Evolutionary conservation across 2,329 filamentous ascomycete genomes (phyloP), one percentile per base, ranked within the genome.

Genomic region (Cercospora sojina): DNA sequence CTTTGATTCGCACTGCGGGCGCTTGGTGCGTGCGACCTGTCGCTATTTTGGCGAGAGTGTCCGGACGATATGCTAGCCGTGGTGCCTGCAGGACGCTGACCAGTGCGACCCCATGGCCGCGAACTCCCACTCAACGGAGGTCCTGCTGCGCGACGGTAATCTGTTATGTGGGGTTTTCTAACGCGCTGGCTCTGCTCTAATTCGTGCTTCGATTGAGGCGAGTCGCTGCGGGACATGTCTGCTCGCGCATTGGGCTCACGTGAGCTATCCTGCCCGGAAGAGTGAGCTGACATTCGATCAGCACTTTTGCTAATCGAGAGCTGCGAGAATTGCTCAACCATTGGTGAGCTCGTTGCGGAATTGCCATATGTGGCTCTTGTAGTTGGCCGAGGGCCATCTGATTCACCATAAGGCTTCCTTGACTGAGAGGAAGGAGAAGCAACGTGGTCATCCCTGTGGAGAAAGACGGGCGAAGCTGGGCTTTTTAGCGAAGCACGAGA

Each of bases 31-130:
- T 62, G 60, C 35, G 60, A 43, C 27, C 67, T 69, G 29, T 70
- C 65, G 49, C 70, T 72, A 58, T 57, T 67, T 18, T 63, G 62
- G 5, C 70, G 67, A 13, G 72, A 73, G 58, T 74, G 72, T 18
- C 60, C 64, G 25, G 61, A 58, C 7, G 70, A 67, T 20, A 67
- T 66, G 55, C 62, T 66, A n/a, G 55, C 35, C 23, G 49, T 62
- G n/a, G 67, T 65, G 10, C 41, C 64, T 13, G 58, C 57, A 38
- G 55, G 38, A 43, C 59, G 66, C 51, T 64, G 47, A 10, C 60
- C 60, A 31, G 47, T 62, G 7, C 64, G 59, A 23, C 38, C 58
- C 65, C 65, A 64, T 7, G 31, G 27, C 12, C 61, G 57, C n/a
- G 43, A 20, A 20, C 58, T 68, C 59, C 57, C 65, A 23, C 67